These are phyloP conservation scores for Polyporus tsugae DNA, from an alignment of 1,284 basidiomycete species.

Conservation along the genomic window DNA sequence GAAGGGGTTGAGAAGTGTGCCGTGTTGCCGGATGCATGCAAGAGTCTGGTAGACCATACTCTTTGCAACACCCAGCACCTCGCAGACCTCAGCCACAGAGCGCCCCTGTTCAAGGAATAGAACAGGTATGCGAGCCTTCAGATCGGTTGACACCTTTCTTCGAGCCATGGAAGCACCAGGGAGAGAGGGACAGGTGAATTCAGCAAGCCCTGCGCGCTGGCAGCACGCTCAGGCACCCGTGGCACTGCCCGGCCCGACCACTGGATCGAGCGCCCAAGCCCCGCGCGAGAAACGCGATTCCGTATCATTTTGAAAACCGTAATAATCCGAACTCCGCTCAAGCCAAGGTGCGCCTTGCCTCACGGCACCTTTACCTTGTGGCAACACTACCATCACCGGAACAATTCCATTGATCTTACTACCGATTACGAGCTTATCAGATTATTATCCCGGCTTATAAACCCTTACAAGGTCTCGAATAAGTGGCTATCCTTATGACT, in stretches of 20 bases:
- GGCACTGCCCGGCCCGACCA: not conserved
- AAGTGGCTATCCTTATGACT: too few relatives aligned
- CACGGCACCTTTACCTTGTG: too few relatives aligned
- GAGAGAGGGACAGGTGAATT: not conserved
- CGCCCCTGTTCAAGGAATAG: not conserved
- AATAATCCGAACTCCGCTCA: too few relatives aligned
- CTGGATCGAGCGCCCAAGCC: not conserved
- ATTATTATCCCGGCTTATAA: too few relatives aligned
- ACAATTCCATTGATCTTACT: too few relatives aligned
- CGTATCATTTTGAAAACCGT: too few relatives aligned
- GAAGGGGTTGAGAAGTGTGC: not conserved
- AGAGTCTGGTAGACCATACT: conserved; percentile 2
- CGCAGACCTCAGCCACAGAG: not conserved
- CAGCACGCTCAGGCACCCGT: not conserved
- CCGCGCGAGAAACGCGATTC: not conserved
- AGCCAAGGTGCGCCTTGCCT: too few relatives aligned
- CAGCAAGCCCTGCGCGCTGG: too few relatives aligned
- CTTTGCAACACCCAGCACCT: not conserved
- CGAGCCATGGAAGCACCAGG: not conserved
- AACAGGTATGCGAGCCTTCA: not conserved
- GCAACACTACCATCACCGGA: too few relatives aligned
- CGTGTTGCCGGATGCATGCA: not conserved
- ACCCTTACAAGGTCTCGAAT: too few relatives aligned
- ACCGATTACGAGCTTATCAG: too few relatives aligned
- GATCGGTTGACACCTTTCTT: not conserved